These are phyloP conservation scores for Bruguiera gymnorhiza DNA, from an alignment of 345 rosid species.

Conservation along the genomic window DNA sequence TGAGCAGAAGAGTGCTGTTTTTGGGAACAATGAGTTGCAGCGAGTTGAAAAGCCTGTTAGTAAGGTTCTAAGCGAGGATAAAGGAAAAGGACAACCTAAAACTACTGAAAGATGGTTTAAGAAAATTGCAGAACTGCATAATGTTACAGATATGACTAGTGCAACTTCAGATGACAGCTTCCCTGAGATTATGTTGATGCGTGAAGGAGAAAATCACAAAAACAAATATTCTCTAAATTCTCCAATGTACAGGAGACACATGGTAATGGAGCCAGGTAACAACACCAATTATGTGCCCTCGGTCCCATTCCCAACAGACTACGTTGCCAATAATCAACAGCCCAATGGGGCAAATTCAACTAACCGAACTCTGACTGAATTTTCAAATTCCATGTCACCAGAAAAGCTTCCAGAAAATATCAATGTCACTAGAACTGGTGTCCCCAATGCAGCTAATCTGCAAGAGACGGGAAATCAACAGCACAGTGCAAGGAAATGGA, in stretches of 20 bases:
- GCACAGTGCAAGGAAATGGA: constrained; percentile 15
- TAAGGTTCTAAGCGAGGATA: constrained; percentile 22
- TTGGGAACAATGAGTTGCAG: constrained; percentile 11
- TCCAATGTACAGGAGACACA: constrained; percentile 61
- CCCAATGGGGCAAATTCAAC: constrained; percentile 23
- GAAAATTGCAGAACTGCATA: constrained; percentile 31
- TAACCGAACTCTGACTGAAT: constrained; percentile 22
- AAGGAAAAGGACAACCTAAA: constrained; percentile 43
- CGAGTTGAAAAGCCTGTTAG: constrained; percentile 19
- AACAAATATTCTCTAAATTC: constrained; percentile 37
- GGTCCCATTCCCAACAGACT: constrained; percentile 79
- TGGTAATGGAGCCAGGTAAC: constrained; percentile 53
- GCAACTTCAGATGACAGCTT: constrained; percentile 26
- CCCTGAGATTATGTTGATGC: constrained; percentile 27
- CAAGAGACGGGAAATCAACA: constrained; percentile 25
- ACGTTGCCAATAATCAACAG: constrained; percentile 56
- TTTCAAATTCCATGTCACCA: constrained; percentile 23
- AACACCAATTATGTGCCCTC: constrained; percentile 64
- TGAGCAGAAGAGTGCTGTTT: constrained; percentile 20
- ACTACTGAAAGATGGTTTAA: constrained; percentile 43
- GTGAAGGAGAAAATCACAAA: constrained; percentile 28
- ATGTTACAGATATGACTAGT: constrained; percentile 20
- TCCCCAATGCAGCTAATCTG: constrained; percentile 2
- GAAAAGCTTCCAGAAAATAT: constrained; percentile 26
- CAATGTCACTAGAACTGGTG: constrained; percentile 8